A percentile compares a stretch with the other conserved stretches of the same genome.
These are phyloP conservation scores for Erythrophleum fordii DNA, from an alignment of 306 rosid genomes.

Conservation along the genomic window DNA sequence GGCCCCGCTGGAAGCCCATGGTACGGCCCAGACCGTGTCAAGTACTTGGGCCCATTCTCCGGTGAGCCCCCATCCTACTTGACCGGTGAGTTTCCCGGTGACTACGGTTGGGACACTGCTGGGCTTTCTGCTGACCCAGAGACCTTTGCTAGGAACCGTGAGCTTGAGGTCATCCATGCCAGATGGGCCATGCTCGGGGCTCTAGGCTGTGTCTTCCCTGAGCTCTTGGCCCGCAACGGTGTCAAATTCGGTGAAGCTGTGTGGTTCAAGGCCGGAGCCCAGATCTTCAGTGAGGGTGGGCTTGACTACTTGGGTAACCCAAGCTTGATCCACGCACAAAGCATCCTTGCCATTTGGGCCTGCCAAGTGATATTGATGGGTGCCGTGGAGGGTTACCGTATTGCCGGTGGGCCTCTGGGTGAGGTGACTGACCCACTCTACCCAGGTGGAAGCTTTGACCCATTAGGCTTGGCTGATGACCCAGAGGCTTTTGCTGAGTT, in stretches of 20 bases:
- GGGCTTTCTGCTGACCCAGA: slow-evolving; percentile 77
- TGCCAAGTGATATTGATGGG: slow-evolving; percentile 67
- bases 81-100: slow-evolving; percentile 67
- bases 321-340: slow-evolving; percentile 66
- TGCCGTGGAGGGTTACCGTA: slow-evolving; percentile 64
- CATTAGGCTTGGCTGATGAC: slow-evolving; percentile 68
- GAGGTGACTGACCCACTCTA: slow-evolving; percentile 64
- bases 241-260: slow-evolving; percentile 66
- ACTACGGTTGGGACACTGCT: slow-evolving; percentile 76
- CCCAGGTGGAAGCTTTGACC: slow-evolving; percentile 75
- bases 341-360: slow-evolving; percentile 73
- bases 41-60: slow-evolving; percentile 74
- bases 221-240: slow-evolving; percentile 64
- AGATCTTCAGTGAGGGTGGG: slow-evolving; percentile 71
- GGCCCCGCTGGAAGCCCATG: slow-evolving; percentile 66
- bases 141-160: slow-evolving; percentile 62
- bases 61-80: slow-evolving; percentile 65
- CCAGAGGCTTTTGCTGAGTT: slow-evolving; percentile 71
- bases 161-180: slow-evolving; percentile 62
- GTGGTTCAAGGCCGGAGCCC: slow-evolving; percentile 74
- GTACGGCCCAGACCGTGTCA: slow-evolving; percentile 74
- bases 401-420: slow-evolving; percentile 68
- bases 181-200: slow-evolving; percentile 82
- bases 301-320: slow-evolving; percentile 76
- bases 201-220: slow-evolving; percentile 65